These are phyloP conservation scores for Annulohypoxylon nitens DNA, from an alignment of 495 filamentous ascomycete genomes.

Conservation along the genomic window DNA sequence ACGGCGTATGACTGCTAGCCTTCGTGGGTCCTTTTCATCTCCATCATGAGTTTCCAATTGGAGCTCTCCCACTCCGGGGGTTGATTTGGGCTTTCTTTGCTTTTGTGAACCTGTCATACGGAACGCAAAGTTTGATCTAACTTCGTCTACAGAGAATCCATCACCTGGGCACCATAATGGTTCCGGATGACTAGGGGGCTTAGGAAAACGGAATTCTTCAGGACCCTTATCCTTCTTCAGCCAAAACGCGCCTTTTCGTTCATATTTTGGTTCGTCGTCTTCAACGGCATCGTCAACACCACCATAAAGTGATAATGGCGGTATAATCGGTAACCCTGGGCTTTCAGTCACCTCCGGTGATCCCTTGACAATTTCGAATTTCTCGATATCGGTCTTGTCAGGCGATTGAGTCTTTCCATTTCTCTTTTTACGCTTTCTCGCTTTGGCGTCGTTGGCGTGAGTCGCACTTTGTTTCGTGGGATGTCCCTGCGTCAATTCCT, in stretches of 20 bases:
- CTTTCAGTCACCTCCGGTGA: background rate
- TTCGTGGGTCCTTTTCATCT: background rate
- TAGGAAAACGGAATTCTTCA: constrained; percentile 43
- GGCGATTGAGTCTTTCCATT: background rate
- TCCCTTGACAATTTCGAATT: background rate
- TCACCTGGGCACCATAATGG: constrained; percentile 43
- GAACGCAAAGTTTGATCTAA: constrained; percentile 29
- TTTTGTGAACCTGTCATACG: constrained; percentile 34
- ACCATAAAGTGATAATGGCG: constrained; percentile 13
- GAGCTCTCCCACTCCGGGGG: constrained; percentile 44
- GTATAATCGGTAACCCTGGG: background rate
- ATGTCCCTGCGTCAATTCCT: constrained; percentile 4
- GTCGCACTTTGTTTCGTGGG: constrained; percentile 17
- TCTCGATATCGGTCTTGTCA: background rate
- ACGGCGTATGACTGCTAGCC: background rate
- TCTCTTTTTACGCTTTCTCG: constrained; percentile 9
- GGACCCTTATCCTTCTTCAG: constrained; percentile 22
- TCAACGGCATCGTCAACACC: background rate
- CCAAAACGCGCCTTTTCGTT: constrained; percentile 43
- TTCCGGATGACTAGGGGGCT: constrained; percentile 34
- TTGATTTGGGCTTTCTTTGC: constrained; percentile 31
- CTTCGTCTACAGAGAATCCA: constrained; percentile 48
- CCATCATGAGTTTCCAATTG: constrained; percentile 29
- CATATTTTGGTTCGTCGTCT: constrained; percentile 10
- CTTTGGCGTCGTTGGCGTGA: background rate